These are phyloP conservation scores for Pyrus pyrifolia DNA, from an alignment of 306 rosid species.

Conservation along the genomic window DNA sequence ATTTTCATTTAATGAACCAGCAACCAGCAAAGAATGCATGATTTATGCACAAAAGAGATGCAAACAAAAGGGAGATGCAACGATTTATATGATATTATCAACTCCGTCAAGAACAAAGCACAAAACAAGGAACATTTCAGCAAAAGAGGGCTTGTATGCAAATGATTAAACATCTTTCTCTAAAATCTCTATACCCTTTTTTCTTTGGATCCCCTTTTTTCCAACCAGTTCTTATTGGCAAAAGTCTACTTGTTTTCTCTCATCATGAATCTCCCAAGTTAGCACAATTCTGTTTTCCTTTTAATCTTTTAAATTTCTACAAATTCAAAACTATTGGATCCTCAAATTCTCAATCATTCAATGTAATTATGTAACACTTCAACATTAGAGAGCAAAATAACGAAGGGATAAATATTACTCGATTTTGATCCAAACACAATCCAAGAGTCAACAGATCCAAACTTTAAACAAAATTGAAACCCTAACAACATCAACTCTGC, in stretches of 20 bases:
- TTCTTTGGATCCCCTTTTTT: background rate
- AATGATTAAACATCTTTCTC: background rate
- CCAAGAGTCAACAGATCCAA: constrained; percentile 12
- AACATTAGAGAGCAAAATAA: background rate
- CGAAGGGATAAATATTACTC: constrained; percentile 3
- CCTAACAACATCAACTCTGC: background rate
- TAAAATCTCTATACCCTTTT: background rate
- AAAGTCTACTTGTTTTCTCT: background rate
- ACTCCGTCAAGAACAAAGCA: background rate
- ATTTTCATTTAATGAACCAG: background rate
- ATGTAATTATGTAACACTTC: background rate
- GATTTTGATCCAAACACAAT: constrained; percentile 15
- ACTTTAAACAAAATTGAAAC: background rate
- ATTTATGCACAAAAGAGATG: background rate
- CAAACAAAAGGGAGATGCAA: background rate
- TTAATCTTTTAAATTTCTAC: background rate
- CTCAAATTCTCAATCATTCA: background rate
- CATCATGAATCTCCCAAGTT: background rate
- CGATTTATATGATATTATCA: background rate
- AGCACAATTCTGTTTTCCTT: background rate
- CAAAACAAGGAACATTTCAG: background rate
- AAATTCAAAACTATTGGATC: background rate
- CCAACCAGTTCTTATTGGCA: background rate
- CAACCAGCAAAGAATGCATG: background rate
- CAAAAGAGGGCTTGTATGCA: background rate